phyloP scores from a whole-genome alignment of 768 basidiomycete genomes.

The Crucibulum laeve region DNA sequence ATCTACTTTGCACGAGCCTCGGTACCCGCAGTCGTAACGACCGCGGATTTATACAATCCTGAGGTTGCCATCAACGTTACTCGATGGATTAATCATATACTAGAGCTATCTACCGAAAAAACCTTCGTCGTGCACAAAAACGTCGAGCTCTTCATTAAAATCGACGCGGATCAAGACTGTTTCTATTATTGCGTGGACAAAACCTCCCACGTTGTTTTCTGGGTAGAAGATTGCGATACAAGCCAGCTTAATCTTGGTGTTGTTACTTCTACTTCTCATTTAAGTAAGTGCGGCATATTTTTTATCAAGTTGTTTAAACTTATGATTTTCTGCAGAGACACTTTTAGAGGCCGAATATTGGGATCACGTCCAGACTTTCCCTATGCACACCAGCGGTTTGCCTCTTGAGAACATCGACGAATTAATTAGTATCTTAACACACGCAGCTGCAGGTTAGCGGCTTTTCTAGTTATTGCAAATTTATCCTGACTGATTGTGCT shows the following conservation, averaged over 20 bases:
- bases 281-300: constrained; percentile 34
- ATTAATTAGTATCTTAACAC: constrained; percentile 48
- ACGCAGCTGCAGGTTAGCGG: constrained; percentile 50
- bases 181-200: constrained; percentile 58
- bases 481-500: neutral
- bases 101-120: constrained; percentile 21
- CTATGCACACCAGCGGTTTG: constrained; percentile 44
- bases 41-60: constrained; percentile 41
- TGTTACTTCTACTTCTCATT: constrained; percentile 46
- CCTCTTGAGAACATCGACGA: constrained; percentile 34
- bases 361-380: constrained; percentile 60
- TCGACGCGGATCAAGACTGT: constrained; percentile 39
- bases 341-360: constrained; percentile 53
- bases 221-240: constrained; percentile 44
- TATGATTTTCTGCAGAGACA: constrained; percentile 27
- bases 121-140: constrained; percentile 26
- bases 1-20: constrained; percentile 40
- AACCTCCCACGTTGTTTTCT: constrained; percentile 40
- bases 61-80: constrained; percentile 29
- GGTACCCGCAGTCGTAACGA: constrained; percentile 45
- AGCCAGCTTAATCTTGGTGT: constrained; percentile 37
- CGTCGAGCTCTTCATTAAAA: constrained; percentile 52
- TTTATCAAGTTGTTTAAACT: neutral
- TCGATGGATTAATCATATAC: constrained; percentile 30
- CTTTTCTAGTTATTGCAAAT: neutral